Percentiles rank a stretch among this genome's conserved stretches.
phyloP scores from a whole-genome alignment of 2,329 filamentous ascomycete genomes.

The Thielaviopsis musarum region DNA sequence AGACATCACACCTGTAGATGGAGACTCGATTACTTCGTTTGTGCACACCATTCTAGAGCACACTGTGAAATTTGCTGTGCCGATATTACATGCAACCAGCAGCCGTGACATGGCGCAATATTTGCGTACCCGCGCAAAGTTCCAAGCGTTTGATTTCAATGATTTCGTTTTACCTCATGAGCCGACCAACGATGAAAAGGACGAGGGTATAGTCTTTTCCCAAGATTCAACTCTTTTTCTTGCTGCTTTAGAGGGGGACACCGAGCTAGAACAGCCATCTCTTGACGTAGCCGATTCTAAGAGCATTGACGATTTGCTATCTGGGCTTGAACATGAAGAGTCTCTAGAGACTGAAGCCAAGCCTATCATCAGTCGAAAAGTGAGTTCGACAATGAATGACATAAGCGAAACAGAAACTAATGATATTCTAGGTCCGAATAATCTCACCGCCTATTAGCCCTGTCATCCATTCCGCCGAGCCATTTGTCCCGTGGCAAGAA shows the following conservation, averaged over 20 bases:
- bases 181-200: slow-evolving; percentile 5
- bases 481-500: slow-evolving; percentile 5
- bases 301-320: neutral
- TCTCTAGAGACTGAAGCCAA: neutral
- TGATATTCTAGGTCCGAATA: neutral
- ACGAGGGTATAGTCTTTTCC: slow-evolving; percentile 10
- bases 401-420: neutral
- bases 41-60: slow-evolving; percentile 1
- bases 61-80: neutral
- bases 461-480: neutral
- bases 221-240: neutral
- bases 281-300: neutral
- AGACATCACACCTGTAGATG: neutral
- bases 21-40: neutral
- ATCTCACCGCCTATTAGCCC: slow-evolving; percentile 9
- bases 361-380: neutral
- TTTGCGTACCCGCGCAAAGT: neutral
- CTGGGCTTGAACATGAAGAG: neutral
- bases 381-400: neutral
- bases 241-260: slow-evolving; percentile 3
- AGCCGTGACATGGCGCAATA: neutral
- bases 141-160: neutral
- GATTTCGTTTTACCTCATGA: slow-evolving; percentile 4
- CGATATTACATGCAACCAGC: neutral
- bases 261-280: neutral